These are phyloP conservation scores for Lasiosphaeria miniovina DNA, from an alignment of 495 filamentous ascomycete genomes.

Conservation along the genomic window DNA sequence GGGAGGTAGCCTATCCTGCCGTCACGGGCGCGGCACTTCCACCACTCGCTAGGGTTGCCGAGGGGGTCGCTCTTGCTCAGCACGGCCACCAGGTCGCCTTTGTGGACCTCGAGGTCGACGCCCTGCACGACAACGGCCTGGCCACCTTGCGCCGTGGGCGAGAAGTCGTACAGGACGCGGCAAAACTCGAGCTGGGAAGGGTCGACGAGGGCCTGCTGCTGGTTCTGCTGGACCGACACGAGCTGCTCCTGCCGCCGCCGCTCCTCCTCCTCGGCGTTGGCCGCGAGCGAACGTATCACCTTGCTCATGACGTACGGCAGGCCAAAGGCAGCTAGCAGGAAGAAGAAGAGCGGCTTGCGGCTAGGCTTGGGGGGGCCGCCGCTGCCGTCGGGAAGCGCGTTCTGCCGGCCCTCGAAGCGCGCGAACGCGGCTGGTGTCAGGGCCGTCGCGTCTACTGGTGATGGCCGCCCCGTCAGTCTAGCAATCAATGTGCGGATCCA, in stretches of 20 bases:
- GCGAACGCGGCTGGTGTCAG: conserved; percentile 89
- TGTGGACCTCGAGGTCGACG: conserved; percentile 86
- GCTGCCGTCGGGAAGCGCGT: conserved; percentile 33
- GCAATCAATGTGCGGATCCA: conserved; percentile 89
- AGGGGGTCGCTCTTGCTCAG: conserved; percentile 88
- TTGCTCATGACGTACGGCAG: conserved; percentile 95
- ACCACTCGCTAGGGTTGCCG: conserved; percentile 93
- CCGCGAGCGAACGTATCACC: conserved; percentile 79
- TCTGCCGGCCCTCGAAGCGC: conserved; percentile 67
- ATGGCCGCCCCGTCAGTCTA: conserved; percentile 90
- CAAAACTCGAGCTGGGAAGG: conserved; percentile 92
- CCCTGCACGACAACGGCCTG: conserved; percentile 59
- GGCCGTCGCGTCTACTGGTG: conserved; percentile 78
- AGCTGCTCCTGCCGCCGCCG: conserved; percentile 53
- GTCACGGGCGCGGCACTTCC: conserved; percentile 91
- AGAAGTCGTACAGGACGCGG: conserved; percentile 89
- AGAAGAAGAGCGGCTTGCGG: conserved; percentile 93
- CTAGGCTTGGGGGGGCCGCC: conserved; percentile 66
- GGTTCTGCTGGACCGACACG: conserved; percentile 26
- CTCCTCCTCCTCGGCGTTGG: conserved; percentile 77
- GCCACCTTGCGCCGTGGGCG: conserved; percentile 58
- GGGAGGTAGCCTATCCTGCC: conserved; percentile 89
- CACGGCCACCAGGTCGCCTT: conserved; percentile 93
- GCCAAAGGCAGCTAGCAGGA: conserved; percentile 89
- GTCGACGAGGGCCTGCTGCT: conserved; percentile 56